These are phyloP conservation scores for Malassezia obtusa DNA, from an alignment of 1,284 basidiomycete species.

Conservation along the genomic window DNA sequence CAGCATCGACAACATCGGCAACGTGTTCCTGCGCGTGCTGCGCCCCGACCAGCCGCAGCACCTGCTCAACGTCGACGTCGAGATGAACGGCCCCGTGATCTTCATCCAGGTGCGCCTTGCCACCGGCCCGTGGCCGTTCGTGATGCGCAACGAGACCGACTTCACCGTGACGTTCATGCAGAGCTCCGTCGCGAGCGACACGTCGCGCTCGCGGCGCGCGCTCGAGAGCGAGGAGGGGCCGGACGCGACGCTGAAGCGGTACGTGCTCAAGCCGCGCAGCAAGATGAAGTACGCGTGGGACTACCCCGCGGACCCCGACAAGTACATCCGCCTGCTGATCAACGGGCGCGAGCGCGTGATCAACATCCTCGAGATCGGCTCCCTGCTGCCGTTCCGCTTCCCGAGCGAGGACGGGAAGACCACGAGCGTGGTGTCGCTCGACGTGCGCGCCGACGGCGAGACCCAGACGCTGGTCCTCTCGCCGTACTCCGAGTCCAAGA, in stretches of 20 bases:
- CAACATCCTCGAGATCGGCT: constrained; percentile 93
- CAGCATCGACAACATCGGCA: constrained; percentile 82
- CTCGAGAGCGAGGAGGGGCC: not conserved
- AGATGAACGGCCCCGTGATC: constrained; percentile 77
- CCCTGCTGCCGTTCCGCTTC: constrained; percentile 81
- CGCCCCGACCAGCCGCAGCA: constrained; percentile 49
- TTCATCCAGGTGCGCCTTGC: constrained; percentile 69
- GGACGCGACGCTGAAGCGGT: constrained; percentile 30
- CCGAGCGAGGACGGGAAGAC: constrained; percentile 39
- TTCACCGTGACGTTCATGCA: constrained; percentile 65
- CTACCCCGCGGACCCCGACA: constrained; percentile 71
- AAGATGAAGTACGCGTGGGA: constrained; percentile 82
- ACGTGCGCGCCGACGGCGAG: constrained; percentile 80
- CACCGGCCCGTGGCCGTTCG: constrained; percentile 71
- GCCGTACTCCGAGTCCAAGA: constrained; percentile 73
- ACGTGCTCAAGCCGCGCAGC: constrained; percentile 58
- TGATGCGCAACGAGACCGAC: constrained; percentile 80
- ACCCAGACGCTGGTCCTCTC: constrained; percentile 80
- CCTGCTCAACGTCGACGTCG: constrained; percentile 70
- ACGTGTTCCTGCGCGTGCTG: constrained; percentile 64
- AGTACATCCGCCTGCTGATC: constrained; percentile 62
- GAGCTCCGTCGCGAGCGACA: constrained; percentile 32
- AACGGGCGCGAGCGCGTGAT: constrained; percentile 64
- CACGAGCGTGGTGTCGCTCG: constrained; percentile 66
- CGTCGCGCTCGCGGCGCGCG: not conserved